Percentiles rank a stretch among this genome's conserved stretches.
Conservation (phyloP, 371 early-diverging fungal genomes). For the Sporodiniella umbellata region DNA sequence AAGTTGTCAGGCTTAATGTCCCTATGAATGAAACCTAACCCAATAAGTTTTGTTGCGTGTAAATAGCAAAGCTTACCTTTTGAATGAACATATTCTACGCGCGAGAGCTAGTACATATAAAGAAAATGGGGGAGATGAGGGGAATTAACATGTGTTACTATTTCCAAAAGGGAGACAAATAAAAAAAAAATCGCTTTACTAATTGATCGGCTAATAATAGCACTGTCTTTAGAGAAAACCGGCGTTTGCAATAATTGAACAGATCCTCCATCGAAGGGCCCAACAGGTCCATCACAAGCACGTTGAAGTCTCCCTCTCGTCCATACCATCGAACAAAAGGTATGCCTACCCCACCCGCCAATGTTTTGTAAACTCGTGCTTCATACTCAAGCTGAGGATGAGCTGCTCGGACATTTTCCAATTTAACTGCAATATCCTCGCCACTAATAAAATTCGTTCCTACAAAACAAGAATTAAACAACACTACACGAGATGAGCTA, state of each 20-base stretch:
- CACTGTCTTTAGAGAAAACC: slow-evolving; percentile 97
- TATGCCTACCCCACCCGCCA: slow-evolving; percentile 96
- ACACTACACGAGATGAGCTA: background rate
- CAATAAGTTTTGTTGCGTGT: no score
- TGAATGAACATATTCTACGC: slow-evolving; percentile 98
- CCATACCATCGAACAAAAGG: slow-evolving; percentile 96
- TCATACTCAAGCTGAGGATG: slow-evolving; percentile 98
- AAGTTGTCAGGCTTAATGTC: slow-evolving; percentile 99
- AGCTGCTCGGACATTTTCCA: slow-evolving; percentile 88
- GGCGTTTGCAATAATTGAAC: slow-evolving; percentile 97
- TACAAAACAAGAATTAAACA: no score
- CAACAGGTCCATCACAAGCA: slow-evolving; percentile 97
- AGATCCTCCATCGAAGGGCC: slow-evolving; percentile 98
- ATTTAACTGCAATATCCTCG: slow-evolving; percentile 95
- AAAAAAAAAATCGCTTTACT: slow-evolving; percentile 43
- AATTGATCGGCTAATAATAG: slow-evolving; percentile 97
- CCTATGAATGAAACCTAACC: slow-evolving; percentile 69
- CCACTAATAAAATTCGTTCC: slow-evolving; percentile 90
- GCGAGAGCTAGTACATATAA: slow-evolving; percentile 83
- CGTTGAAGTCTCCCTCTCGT: slow-evolving; percentile 89
- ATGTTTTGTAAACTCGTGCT: slow-evolving; percentile 89
- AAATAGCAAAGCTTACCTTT: slow-evolving; percentile 47
- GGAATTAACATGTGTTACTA: background rate
- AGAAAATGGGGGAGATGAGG: background rate
- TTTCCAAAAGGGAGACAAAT: slow-evolving; percentile 2